These are phyloP conservation scores for Malassezia psittaci DNA, from an alignment of 1,284 basidiomycete genomes.

Conservation along the genomic window DNA sequence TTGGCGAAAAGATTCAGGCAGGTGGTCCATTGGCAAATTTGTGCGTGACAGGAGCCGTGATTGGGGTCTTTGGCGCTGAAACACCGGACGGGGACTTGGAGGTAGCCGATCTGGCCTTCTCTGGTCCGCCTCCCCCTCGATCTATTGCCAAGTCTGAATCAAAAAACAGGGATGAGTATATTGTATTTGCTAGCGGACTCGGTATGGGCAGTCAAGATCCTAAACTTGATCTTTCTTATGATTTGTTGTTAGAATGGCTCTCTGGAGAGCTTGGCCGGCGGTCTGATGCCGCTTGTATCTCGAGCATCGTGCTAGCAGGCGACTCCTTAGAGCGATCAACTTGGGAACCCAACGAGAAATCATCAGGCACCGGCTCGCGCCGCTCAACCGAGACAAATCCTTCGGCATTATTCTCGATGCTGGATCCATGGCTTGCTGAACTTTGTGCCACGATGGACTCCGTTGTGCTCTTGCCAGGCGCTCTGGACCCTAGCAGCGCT, in stretches of 20 bases:
- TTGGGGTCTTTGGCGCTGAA: constrained; percentile 80
- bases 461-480: constrained; percentile 60
- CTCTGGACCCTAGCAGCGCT: constrained; percentile 71
- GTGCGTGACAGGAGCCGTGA: constrained; percentile 56
- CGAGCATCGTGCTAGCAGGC: constrained; percentile 32
- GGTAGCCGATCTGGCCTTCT: constrained; percentile 77
- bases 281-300: constrained; percentile 17
- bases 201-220: constrained; percentile 51
- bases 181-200: constrained; percentile 46
- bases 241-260: constrained; percentile 60
- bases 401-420: not conserved
- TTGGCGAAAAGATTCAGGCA: constrained; percentile 52
- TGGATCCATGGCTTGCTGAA: constrained; percentile 13
- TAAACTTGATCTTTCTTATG: constrained; percentile 22
- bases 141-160: not conserved
- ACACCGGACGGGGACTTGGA: constrained; percentile 82
- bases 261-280: constrained; percentile 65
- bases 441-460: constrained; percentile 13
- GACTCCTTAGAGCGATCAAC: constrained; percentile 25
- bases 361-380: not conserved
- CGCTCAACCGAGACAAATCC: not conserved
- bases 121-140: constrained; percentile 51
- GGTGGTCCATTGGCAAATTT: constrained; percentile 17
- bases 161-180: not conserved
- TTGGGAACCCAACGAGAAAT: constrained; percentile 12